Evolutionary conservation across 208 protist genomes (phyloP).

Genomic region (Acanthamoeba castellanii): DNA sequence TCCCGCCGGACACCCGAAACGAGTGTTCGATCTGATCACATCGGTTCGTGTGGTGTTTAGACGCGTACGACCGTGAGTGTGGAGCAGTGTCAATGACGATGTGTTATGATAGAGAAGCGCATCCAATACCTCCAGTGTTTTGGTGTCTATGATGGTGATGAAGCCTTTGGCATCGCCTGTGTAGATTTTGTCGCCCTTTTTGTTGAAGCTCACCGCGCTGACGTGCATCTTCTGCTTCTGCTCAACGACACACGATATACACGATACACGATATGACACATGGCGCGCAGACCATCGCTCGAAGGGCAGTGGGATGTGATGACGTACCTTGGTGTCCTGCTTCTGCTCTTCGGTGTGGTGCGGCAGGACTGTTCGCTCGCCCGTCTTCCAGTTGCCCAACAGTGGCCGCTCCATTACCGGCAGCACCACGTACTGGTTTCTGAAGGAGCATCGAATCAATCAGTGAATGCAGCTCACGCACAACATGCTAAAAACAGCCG

Average conservation of each 20-base stretch:
- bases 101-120: background rate
- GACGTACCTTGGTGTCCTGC: background rate
- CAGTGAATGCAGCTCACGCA: no score
- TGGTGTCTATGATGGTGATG: conserved; percentile 65
- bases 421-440: conserved; percentile 16
- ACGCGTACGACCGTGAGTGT: background rate
- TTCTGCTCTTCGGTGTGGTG: conserved; percentile 31
- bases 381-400: conserved; percentile 34
- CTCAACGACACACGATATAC: background rate
- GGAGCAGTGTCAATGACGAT: background rate
- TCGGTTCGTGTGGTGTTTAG: background rate
- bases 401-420: conserved; percentile 14
- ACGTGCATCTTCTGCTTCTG: conserved; percentile 38
- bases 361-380: conserved; percentile 1
- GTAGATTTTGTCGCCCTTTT: conserved; percentile 71
- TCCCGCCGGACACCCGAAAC: conserved; percentile 46
- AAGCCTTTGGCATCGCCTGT: conserved; percentile 70
- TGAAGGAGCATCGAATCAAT: background rate
- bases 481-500: background rate
- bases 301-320: no score
- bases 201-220: conserved; percentile 64
- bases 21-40: conserved; percentile 26
- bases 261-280: no score
- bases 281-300: background rate
- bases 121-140: conserved; percentile 35